These are phyloP conservation scores for Codiaeum variegatum DNA, from an alignment of 441 rosid genomes.

Conservation along the genomic window DNA sequence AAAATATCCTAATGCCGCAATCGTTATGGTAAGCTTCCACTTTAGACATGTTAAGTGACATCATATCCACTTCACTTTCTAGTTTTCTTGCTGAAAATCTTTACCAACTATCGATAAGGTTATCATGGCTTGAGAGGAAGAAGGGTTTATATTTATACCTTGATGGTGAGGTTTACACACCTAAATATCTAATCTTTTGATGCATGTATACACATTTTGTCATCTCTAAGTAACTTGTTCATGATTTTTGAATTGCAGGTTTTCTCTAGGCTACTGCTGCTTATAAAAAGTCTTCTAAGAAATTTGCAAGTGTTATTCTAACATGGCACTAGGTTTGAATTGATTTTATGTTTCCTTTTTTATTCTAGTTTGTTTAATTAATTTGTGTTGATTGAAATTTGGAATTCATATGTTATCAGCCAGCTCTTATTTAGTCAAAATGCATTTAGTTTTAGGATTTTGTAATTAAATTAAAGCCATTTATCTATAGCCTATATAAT, in stretches of 20 bases:
- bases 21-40: too few species aligned
- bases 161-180: constrained; percentile 75
- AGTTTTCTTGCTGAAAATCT: constrained; percentile 11
- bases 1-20: too few species aligned
- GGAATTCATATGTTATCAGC: too few species aligned
- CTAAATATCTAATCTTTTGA: not conserved
- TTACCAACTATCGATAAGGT: constrained; percentile 47
- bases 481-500: not conserved
- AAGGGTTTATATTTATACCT: constrained; percentile 80
- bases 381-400: too few species aligned
- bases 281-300: constrained; percentile 70
- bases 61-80: constrained; percentile 7
- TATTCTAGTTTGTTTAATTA: too few species aligned
- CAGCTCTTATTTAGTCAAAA: too few species aligned
- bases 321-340: too few species aligned
- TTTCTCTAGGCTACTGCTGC: constrained; percentile 86
- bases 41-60: too few species aligned
- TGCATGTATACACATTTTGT: constrained; percentile 1
- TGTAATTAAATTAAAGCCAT: too few species aligned
- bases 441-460: too few species aligned
- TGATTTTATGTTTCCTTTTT: too few species aligned
- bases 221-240: not conserved
- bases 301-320: constrained; percentile 59
- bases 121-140: constrained; percentile 96
- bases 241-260: constrained; percentile 46